These are phyloP conservation scores for Solanum rostratum DNA, from an alignment of 257 asterid species.

Conservation along the genomic window DNA sequence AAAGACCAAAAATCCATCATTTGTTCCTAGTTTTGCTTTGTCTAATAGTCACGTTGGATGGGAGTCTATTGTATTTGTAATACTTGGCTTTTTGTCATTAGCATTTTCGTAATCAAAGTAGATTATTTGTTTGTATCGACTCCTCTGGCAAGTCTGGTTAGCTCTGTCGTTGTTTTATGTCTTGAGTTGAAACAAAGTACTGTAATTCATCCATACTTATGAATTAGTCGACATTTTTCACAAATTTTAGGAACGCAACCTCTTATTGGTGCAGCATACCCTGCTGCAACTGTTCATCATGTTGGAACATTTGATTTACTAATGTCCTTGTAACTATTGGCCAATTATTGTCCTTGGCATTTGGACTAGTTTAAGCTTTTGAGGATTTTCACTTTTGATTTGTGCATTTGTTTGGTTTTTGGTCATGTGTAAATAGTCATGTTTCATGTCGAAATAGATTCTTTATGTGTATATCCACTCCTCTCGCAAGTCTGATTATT, in stretches of 20 bases:
- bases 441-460: background rate
- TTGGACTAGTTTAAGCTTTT: background rate
- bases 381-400: background rate
- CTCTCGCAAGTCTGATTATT: background rate
- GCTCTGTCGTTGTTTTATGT: background rate
- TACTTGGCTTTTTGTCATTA: background rate
- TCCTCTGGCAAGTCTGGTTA: background rate
- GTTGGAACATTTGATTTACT: background rate
- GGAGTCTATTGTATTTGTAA: background rate
- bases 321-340: background rate
- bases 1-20: slow-evolving; percentile 24
- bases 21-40: slow-evolving; percentile 9
- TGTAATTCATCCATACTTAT: background rate
- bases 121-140: background rate
- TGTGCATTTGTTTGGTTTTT: background rate
- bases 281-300: too few relatives aligned
- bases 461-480: background rate
- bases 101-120: background rate
- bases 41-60: background rate
- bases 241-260: background rate
- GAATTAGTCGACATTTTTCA: background rate
- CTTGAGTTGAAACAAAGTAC: background rate
- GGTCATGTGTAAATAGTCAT: background rate
- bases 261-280: too few relatives aligned
- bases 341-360: too few relatives aligned